A percentile compares a stretch with the other conserved stretches of the same genome.
Conservation (phyloP, 352 stramenopile species). For the Pythium angustatum region DNA sequence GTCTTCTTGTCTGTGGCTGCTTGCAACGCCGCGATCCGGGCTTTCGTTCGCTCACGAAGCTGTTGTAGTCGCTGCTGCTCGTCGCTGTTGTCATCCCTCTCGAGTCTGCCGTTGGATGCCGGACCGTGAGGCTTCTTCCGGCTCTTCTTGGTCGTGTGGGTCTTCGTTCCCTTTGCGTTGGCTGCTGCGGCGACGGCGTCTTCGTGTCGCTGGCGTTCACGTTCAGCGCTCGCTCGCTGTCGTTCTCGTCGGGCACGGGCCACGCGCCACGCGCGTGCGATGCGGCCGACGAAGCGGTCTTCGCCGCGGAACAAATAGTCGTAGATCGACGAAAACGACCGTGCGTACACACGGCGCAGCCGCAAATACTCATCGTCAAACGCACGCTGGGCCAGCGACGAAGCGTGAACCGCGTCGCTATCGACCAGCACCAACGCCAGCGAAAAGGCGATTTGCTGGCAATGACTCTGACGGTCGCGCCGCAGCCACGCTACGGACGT, state of each 20-base stretch:
- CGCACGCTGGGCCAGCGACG: neutral
- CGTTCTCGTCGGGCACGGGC: slow-evolving; percentile 6
- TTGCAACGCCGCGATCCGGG: slow-evolving; percentile 16
- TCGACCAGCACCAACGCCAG: slow-evolving; percentile 7
- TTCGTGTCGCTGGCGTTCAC: slow-evolving; percentile 6
- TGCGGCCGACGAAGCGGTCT: slow-evolving; percentile 20
- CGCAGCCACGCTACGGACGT: slow-evolving; percentile 11
- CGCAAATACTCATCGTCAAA: slow-evolving; percentile 17
- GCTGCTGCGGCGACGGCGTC: neutral
- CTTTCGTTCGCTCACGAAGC: slow-evolving; percentile 20
- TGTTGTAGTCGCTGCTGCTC: neutral
- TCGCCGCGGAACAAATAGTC: slow-evolving; percentile 19
- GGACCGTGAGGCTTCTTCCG: neutral
- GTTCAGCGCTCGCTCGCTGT: slow-evolving; percentile 2
- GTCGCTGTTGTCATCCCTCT: neutral
- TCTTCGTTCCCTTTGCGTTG: neutral
- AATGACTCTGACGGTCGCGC: neutral
- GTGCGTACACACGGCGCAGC: slow-evolving; percentile 12
- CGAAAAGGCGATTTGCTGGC: slow-evolving; percentile 21
- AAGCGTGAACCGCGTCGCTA: neutral
- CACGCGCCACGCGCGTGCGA: slow-evolving; percentile 17
- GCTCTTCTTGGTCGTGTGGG: too few relatives aligned
- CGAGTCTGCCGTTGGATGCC: neutral
- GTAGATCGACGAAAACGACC: slow-evolving; percentile 18
- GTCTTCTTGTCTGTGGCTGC: neutral